These are phyloP conservation scores for Colletotrichum trifolii DNA, from an alignment of 2,329 filamentous ascomycete species.

Conservation along the genomic window DNA sequence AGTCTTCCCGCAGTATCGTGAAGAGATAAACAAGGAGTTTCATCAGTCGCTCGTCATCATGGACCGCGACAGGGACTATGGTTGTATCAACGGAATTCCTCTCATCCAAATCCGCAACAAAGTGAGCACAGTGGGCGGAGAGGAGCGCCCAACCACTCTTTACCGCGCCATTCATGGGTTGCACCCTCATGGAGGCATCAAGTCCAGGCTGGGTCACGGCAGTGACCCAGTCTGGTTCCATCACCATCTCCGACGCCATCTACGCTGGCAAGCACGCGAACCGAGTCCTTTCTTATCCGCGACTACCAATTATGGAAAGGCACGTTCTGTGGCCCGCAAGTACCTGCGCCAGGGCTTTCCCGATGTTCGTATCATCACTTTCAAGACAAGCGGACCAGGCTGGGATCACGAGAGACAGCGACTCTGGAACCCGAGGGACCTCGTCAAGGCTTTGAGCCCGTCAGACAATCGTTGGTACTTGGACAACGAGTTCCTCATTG, in stretches of 20 bases:
- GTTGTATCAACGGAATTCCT: background rate
- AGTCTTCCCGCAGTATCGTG: no score
- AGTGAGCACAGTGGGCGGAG: background rate
- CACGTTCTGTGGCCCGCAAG: background rate
- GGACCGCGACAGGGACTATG: background rate
- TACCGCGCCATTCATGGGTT: background rate
- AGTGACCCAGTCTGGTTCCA: conserved; percentile 15
- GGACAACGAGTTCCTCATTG: conserved; percentile 9
- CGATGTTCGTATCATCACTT: background rate
- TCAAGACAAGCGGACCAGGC: background rate
- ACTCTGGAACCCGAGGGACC: background rate
- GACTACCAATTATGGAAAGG: background rate
- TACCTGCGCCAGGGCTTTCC: background rate
- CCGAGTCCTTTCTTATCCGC: conserved; percentile 11
- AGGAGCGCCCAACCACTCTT: background rate
- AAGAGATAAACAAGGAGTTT: no score
- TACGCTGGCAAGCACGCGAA: background rate
- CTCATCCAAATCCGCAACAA: background rate
- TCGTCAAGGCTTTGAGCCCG: background rate
- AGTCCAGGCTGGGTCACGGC: background rate
- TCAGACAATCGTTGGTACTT: background rate
- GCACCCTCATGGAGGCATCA: background rate
- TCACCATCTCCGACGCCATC: conserved; percentile 4
- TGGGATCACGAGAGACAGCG: conserved; percentile 5
- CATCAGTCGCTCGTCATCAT: no score